Evolutionary conservation across 257 asterid genomes (phyloP).

Genomic region (Solanum clarkiae): DNA sequence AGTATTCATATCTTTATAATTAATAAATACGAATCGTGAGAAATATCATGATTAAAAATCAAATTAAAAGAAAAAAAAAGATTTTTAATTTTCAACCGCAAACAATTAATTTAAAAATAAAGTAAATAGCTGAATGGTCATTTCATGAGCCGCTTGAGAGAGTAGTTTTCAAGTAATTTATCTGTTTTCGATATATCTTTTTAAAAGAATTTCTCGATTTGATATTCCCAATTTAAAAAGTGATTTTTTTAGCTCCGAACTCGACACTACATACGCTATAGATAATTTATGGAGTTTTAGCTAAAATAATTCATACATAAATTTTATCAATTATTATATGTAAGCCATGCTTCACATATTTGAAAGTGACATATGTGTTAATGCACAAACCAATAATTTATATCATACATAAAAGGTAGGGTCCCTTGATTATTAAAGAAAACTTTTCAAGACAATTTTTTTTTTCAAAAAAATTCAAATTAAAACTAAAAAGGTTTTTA

Average conservation of each 20-base stretch:
- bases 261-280: not conserved
- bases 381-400: not conserved
- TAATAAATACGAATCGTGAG: too few species aligned
- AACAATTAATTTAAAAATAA: too few species aligned
- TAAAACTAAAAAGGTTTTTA: not conserved
- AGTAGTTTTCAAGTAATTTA: not conserved
- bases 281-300: not conserved
- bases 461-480: not conserved
- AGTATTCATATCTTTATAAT: too few species aligned
- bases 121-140: too few species aligned
- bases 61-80: too few species aligned
- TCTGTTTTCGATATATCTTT: not conserved
- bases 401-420: not conserved
- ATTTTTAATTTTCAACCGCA: too few species aligned
- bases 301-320: not conserved
- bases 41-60: too few species aligned
- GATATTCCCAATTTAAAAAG: not conserved
- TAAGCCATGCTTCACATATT: not conserved
- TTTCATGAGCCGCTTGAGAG: too few species aligned
- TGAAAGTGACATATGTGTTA: not conserved
- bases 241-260: not conserved
- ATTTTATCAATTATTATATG: not conserved
- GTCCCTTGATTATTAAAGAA: not conserved
- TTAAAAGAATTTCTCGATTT: not conserved
- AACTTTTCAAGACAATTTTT: not conserved